A percentile compares a stretch with the other conserved stretches of the same genome.
Conservation (phyloP, 352 stramenopile genomes). For the Phytopythium delawarense region DNA sequence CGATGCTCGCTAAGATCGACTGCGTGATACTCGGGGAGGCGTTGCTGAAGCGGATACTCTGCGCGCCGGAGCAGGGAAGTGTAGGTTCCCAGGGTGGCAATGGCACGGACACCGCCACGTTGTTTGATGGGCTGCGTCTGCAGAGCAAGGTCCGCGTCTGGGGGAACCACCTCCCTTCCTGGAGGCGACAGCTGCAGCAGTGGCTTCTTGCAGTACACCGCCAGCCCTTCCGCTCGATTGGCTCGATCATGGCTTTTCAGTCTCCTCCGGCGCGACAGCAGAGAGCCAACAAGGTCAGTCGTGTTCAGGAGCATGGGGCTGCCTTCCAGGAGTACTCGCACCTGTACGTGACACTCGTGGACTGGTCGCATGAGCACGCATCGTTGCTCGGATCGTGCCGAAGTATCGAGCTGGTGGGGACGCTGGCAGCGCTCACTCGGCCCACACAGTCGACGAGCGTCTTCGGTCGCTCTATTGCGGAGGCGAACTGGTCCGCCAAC, state of each 20-base stretch:
- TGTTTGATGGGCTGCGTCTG: conserved; percentile 27
- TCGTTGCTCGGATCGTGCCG: conserved; percentile 29
- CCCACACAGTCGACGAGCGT: background rate
- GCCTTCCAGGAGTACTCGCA: conserved; percentile 28
- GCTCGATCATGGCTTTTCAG: conserved; percentile 7
- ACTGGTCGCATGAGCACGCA: conserved; percentile 27
- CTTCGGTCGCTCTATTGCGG: conserved; percentile 5
- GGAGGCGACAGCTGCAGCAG: conserved; percentile 29
- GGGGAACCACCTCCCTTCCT: conserved; percentile 38
- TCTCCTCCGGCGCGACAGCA: background rate
- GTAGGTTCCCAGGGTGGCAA: background rate
- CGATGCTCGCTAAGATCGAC: conserved; percentile 16
- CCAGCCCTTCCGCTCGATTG: conserved; percentile 26
- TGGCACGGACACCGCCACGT: background rate
- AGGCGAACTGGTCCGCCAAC: background rate
- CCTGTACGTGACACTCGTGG: conserved; percentile 33
- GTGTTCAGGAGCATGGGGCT: conserved; percentile 1
- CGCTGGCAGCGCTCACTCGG: conserved; percentile 8
- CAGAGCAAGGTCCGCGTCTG: conserved; percentile 25
- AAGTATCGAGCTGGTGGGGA: conserved; percentile 29
- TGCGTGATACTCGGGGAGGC: conserved; percentile 11
- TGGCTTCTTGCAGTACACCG: conserved; percentile 35
- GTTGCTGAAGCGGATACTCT: conserved; percentile 24
- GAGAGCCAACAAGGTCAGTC: conserved; percentile 11
- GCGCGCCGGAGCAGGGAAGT: background rate